Percentiles rank a stretch among this genome's conserved stretches.
Conservation (phyloP, 305 asterid genomes). For the Fraxinus albicans region DNA sequence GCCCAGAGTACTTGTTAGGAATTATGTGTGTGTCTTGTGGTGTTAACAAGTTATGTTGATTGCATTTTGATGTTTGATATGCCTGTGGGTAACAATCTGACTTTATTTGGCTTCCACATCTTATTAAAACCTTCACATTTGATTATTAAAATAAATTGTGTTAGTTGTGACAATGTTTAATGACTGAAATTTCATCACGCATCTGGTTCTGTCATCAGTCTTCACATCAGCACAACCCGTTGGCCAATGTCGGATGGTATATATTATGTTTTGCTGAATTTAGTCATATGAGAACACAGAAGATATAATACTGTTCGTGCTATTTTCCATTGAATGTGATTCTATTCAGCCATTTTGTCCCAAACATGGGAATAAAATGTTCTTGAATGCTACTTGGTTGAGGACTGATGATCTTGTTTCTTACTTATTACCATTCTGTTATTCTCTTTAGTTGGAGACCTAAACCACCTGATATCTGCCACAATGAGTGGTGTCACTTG, state of each 20-base stretch:
- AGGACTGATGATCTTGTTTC: neutral
- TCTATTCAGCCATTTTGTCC: neutral
- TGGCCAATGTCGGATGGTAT: neutral
- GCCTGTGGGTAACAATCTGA: neutral
- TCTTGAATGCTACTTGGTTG: neutral
- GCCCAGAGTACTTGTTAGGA: neutral
- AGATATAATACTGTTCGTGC: neutral
- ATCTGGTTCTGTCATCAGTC: neutral
- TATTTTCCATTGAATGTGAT: neutral
- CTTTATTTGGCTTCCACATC: neutral
- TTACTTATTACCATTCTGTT: neutral
- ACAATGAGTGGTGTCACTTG: constrained; percentile 49
- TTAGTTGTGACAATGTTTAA: neutral
- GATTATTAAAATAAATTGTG: neutral
- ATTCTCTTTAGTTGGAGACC: constrained; percentile 28
- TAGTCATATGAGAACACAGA: neutral
- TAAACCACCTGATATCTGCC: constrained; percentile 44
- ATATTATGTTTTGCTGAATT: neutral
- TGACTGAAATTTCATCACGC: neutral
- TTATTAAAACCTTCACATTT: neutral
- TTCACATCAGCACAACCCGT: neutral
- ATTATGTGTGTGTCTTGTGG: neutral
- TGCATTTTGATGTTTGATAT: neutral
- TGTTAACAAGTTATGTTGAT: neutral
- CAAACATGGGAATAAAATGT: neutral